Evolutionary conservation across 2,329 filamentous ascomycete species (phyloP).

Genomic region (Sclerotinia sclerotiorum): DNA sequence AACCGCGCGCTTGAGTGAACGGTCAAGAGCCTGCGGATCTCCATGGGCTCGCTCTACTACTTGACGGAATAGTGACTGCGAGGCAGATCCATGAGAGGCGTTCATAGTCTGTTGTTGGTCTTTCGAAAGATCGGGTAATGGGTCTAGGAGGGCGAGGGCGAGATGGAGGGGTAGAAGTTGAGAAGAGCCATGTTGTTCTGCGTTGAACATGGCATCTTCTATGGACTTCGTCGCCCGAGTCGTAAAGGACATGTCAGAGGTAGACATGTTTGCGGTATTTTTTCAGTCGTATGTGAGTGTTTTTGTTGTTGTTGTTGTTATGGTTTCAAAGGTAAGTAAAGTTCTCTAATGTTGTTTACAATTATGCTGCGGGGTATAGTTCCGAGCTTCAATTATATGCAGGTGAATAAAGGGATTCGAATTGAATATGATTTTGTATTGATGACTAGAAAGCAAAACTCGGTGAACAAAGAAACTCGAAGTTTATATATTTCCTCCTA

Average conservation of each 20-base stretch:
- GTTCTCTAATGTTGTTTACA: not conserved
- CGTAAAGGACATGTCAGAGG: conserved; percentile 82
- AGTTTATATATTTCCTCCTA: conserved; percentile 16
- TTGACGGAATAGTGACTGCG: conserved; percentile 84
- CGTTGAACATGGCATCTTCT: conserved; percentile 82
- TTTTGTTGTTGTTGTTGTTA: conserved; percentile 12
- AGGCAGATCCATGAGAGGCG: conserved; percentile 58
- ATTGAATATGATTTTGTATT: conserved; percentile 10
- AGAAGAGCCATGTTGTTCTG: conserved; percentile 85
- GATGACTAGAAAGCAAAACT: not conserved
- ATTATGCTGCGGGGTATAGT: conserved; percentile 16
- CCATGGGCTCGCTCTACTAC: conserved; percentile 92
- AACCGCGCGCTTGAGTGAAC: conserved; percentile 85
- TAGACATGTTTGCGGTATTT: conserved; percentile 55
- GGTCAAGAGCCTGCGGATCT: conserved; percentile 84
- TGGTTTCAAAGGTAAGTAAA: not conserved
- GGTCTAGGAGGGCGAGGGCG: conserved; percentile 77
- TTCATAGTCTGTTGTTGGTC: conserved; percentile 71
- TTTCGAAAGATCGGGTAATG: conserved; percentile 72
- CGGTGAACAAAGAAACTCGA: not conserved
- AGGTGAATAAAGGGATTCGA: not conserved
- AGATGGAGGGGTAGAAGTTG: conserved; percentile 90
- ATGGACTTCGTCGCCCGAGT: conserved; percentile 89
- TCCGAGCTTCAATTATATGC: conserved; percentile 1
- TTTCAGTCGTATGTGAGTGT: conserved; percentile 28